Conservation (phyloP, 805 yeast species). For the Brettanomyces naardenensis region DNA sequence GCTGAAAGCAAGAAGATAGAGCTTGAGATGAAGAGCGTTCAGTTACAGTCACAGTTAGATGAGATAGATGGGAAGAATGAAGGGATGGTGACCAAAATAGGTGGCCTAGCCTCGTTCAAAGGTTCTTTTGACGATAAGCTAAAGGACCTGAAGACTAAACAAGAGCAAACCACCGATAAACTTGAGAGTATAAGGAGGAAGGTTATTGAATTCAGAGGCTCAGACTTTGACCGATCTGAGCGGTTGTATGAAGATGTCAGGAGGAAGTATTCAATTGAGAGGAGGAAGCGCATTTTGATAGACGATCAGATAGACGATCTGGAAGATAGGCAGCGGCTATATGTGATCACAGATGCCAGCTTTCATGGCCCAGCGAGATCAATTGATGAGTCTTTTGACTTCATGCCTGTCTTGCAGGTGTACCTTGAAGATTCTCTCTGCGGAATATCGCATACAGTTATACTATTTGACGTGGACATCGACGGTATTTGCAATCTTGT, state of each 20-base stretch:
- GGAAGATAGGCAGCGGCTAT: no score
- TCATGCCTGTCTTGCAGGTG: neutral
- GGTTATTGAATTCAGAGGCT: slow-evolving; percentile 2
- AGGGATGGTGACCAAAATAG: neutral
- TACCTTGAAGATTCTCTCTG: slow-evolving; percentile 2
- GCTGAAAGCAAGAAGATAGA: no score
- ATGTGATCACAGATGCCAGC: no score
- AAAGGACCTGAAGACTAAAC: slow-evolving; percentile 2
- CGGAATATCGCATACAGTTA: slow-evolving; percentile 1
- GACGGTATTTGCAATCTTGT: slow-evolving; percentile 6
- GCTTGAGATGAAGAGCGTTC: no score
- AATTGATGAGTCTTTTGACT: no score
- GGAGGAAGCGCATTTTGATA: neutral
- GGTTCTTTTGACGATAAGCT: slow-evolving; percentile 4
- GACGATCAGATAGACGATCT: neutral
- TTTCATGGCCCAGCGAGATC: no score
- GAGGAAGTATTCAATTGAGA: neutral
- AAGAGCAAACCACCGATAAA: slow-evolving; percentile 2
- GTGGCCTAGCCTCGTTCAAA: slow-evolving; percentile 1
- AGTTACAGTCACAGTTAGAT: no score
- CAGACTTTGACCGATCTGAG: neutral
- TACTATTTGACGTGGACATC: slow-evolving; percentile 3
- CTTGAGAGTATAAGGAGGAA: slow-evolving; percentile 5
- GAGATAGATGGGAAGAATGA: no score
- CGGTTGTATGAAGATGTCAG: neutral